Conservation (phyloP, 352 stramenopile genomes). For the Globisporangium recalcitrans region DNA sequence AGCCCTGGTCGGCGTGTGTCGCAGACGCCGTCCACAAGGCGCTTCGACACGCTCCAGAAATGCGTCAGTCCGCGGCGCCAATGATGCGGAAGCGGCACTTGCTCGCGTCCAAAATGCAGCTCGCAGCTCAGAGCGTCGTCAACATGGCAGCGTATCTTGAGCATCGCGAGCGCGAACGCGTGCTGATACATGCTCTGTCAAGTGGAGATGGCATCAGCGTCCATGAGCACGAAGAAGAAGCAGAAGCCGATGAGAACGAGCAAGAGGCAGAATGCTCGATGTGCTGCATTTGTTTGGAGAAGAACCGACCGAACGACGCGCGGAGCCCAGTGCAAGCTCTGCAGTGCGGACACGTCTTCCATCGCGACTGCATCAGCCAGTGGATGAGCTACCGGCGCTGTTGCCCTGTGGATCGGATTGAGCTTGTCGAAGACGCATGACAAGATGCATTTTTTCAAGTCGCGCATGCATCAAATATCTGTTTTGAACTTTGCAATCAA, state of each 20-base stretch:
- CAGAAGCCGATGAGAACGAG: not conserved
- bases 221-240: not conserved
- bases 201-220: not conserved
- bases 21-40: constrained; percentile 10
- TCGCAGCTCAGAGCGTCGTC: constrained; percentile 10
- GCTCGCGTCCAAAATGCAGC: constrained; percentile 10
- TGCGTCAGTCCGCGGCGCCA: not conserved
- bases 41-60: not conserved
- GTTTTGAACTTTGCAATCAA: not conserved
- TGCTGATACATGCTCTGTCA: not conserved
- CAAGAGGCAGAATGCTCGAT: not conserved
- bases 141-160: constrained; percentile 18
- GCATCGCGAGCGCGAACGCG: not conserved
- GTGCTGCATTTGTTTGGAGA: constrained; percentile 32
- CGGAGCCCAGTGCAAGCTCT: constrained; percentile 12
- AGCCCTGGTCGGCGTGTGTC: not conserved
- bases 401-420: constrained; percentile 29
- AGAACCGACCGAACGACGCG: not conserved
- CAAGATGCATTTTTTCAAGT: not conserved
- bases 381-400: constrained; percentile 25
- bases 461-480: not conserved
- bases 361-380: constrained; percentile 22
- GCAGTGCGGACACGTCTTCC: constrained; percentile 29
- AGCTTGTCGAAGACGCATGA: not conserved
- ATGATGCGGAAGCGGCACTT: not conserved